Evolutionary conservation across 768 basidiomycete species (phyloP).

Genomic region (Favolaschia claudopus): DNA sequence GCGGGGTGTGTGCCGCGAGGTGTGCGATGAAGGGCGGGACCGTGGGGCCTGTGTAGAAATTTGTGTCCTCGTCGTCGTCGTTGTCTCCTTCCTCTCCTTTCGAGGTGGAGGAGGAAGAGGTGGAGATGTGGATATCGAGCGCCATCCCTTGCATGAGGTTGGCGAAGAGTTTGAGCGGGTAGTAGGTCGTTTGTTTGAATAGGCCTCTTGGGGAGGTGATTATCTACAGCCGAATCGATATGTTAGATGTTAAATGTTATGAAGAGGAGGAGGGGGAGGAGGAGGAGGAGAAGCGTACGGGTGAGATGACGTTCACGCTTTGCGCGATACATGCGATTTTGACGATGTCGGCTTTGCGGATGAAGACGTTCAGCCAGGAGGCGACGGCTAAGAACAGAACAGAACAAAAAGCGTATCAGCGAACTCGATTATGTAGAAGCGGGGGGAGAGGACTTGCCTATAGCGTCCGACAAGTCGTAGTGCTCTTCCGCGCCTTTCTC

Average conservation of each 20-base stretch:
- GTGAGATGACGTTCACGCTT: constrained; percentile 59
- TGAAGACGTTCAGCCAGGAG: constrained; percentile 67
- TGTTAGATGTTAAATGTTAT: background rate
- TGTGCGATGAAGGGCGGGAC: constrained; percentile 60
- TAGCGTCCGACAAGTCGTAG: constrained; percentile 61
- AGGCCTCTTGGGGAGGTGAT: constrained; percentile 44
- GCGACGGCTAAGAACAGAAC: constrained; percentile 51
- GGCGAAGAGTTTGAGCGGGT: constrained; percentile 60
- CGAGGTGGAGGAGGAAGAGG: constrained; percentile 34
- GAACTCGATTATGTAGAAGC: background rate
- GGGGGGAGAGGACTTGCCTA: constrained; percentile 36
- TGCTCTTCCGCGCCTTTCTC: constrained; percentile 60
- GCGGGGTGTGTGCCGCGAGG: constrained; percentile 43
- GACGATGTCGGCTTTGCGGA: constrained; percentile 64
- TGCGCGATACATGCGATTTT: constrained; percentile 71
- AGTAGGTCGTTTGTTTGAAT: constrained; percentile 57
- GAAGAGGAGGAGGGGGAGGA: background rate
- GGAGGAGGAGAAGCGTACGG: constrained; percentile 38
- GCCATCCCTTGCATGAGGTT: constrained; percentile 61
- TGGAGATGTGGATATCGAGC: constrained; percentile 46
- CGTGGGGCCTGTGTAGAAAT: constrained; percentile 55
- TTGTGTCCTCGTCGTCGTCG: constrained; percentile 38
- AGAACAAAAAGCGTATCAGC: constrained; percentile 9
- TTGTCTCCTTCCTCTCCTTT: no score
- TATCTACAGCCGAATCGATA: background rate